These are phyloP conservation scores for Debaryomycetaceae sp. DNA, from an alignment of 1,139 yeast species.

Conservation along the genomic window DNA sequence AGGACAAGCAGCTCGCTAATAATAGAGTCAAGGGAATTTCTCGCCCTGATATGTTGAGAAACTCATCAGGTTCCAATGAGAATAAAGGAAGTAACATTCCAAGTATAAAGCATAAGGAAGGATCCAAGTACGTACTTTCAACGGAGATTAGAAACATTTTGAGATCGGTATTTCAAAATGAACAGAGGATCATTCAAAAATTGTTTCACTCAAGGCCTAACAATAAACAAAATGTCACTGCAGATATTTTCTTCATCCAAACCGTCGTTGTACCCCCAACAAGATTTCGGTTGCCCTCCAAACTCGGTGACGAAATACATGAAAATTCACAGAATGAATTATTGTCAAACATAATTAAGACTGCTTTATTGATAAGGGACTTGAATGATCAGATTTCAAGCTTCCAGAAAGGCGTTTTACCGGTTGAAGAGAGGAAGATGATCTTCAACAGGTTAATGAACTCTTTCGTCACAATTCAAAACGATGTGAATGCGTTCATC, in stretches of 20 bases:
- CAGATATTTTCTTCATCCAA: constrained; percentile 91
- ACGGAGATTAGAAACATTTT: constrained; percentile 82
- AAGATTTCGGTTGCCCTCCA: constrained; percentile 93
- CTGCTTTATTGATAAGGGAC: constrained; percentile 81
- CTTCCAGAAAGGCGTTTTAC: constrained; percentile 58
- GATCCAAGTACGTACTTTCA: constrained; percentile 81
- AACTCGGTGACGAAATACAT: constrained; percentile 93
- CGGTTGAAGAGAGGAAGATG: constrained; percentile 62
- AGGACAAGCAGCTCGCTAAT: constrained; percentile 74
- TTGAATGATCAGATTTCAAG: constrained; percentile 74
- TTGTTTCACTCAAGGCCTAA: constrained; percentile 78
- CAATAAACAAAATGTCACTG: constrained; percentile 46
- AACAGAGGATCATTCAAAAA: constrained; percentile 56
- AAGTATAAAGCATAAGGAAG: constrained; percentile 54
- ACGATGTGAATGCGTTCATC: constrained; percentile 89
- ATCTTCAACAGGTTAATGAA: constrained; percentile 90
- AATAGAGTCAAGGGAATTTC: constrained; percentile 78
- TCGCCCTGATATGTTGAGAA: constrained; percentile 68
- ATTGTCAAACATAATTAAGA: constrained; percentile 71
- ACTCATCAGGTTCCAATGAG: constrained; percentile 9
- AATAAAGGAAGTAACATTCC: constrained; percentile 25
- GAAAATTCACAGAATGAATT: constrained; percentile 92
- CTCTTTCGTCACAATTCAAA: constrained; percentile 89
- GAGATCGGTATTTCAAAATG: constrained; percentile 70
- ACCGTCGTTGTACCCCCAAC: constrained; percentile 94